Base-by-base conservation (phyloP, 1,284 basidiomycete species). In the Fereydounia khargensis region DNA sequence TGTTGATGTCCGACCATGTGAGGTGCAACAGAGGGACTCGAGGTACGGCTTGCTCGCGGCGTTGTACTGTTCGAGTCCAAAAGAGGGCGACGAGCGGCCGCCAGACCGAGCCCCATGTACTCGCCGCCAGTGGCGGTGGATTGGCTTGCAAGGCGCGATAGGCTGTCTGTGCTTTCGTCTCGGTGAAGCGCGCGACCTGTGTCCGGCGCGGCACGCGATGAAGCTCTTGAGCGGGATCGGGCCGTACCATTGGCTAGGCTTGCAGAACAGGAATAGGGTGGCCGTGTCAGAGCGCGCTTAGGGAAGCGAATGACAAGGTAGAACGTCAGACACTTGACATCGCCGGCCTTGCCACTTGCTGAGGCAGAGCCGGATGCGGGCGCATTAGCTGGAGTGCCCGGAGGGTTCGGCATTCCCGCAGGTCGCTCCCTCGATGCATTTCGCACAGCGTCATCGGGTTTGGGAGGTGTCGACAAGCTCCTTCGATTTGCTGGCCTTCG, bases 221-320 rank as follows among this genome's bases (percentile, higher is more conserved):
- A 60, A 7, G 57, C 57, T 10, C 57, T 44, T 17, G 57, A 60
- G 2, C 57, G 51, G 11, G 28, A 23, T 8, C 42, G 47, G 20
- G 47, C 43, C 20, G 56, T 41, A 19, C 28, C 44, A 20, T 51
- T 32, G 0, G 51, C 57, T 8, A 48, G 39, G 30, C 51, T 60
- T 18, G 57, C 50, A 11, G 57, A 54, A 5, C 57, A 47, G 21
- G 47, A 63, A 33, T 51, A 56, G 3, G 47, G 27, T 4, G 59
- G 63, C 7, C 63, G 55, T 59, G 8, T 46, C 52, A 14, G 46
- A 37, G 6, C 42, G 21, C 39, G 37, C 30, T 51, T 42, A 7
- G 67, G 65, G 39, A 71, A 70, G 35, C 64, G 54, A 9, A 68
- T 47, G 6, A 71, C 57, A 11, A 71, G 32, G 35, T 65, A 64